Base-by-base conservation (phyloP, 2,329 filamentous ascomycete genomes). In the Geoglossum cookeanum region DNA sequence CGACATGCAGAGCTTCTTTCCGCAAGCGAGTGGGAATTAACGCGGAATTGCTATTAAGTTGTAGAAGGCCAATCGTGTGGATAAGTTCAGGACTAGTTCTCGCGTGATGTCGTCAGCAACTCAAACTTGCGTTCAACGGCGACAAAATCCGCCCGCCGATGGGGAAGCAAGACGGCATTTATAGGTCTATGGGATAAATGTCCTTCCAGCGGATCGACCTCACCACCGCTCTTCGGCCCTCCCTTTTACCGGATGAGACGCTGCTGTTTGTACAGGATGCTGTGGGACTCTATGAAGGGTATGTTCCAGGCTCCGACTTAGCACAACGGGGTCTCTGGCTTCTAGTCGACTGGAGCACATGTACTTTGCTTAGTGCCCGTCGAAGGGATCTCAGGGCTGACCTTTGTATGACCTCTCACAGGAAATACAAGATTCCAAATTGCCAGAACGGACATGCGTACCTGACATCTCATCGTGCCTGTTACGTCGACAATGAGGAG, bases 221-320 rank as follows among this genome's bases (percentile, higher is more conserved):
- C 66, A 98, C 92, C 59, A 95, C 91, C 74, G 92, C 92, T 68
- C 80, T 96, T 68, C 86, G 92, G 76, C 92, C 92, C 65, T 85
- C 84, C 60, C 85, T 96, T 68, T 79, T 94, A 63, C 85, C 88
- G 66, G 92, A 96, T 76, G 92, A 98, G 78, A 85, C 87, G 64
- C 77, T 97, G 57, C 78, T 98, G 59, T 97, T 95, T 72, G 91
- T 98, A 59, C 91, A 97, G 74, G 90, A 97, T 76, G 90, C 88
- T 69, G 90, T 98, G 65, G 92, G 92, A 63, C 77, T 98, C 60
- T 98, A 98, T 74, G 88, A 97, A 77, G 92, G 92, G 89, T 94
- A 77, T 72, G 82, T 74, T 32, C 35, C 30, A 37, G 37, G 4
- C 42, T 49, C 29, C n/a, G 13, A 11, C 42, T 47, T 47, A 7